Percentiles rank a stretch among this genome's conserved stretches.
phyloP scores from a whole-genome alignment of 805 yeast genomes.

The Candida orba region DNA sequence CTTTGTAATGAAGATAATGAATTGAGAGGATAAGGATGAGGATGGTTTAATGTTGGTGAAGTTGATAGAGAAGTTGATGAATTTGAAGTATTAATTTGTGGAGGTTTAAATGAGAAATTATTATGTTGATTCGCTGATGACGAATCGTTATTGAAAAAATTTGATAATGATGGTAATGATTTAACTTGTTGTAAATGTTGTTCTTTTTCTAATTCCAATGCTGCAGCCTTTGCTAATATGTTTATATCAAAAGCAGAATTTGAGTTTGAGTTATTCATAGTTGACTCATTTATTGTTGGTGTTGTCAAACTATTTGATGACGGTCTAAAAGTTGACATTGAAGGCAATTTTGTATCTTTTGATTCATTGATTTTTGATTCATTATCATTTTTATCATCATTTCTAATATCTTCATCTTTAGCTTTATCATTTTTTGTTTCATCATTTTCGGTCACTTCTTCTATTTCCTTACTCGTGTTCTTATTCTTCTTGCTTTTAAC shows the following conservation, averaged over 20 bases:
- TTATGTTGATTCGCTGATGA: conserved; percentile 2
- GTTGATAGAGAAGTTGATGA: conserved; percentile 14
- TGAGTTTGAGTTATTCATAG: not conserved
- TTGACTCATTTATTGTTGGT: not conserved
- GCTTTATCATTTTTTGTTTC: not conserved
- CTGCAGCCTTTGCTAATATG: conserved; percentile 25
- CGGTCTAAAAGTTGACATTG: conserved; percentile 21
- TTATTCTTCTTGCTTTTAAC: conserved; percentile 25
- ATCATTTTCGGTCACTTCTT: not conserved
- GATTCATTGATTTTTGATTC: not conserved
- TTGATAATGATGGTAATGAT: conserved; percentile 23
- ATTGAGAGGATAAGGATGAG: conserved; percentile 26
- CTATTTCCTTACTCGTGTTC: not conserved
- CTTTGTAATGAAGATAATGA: conserved; percentile 48
- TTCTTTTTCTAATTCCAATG: conserved; percentile 24
- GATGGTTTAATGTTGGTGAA: conserved; percentile 14
- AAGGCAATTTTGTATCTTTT: not conserved
- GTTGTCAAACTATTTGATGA: conserved; percentile 8
- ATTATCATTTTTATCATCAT: not conserved
- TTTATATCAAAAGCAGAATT: conserved; percentile 22
- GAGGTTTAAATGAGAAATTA: conserved; percentile 11
- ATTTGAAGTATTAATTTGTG: conserved; percentile 11
- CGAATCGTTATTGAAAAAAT: conserved; percentile 12
- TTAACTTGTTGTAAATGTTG: conserved; percentile 22
- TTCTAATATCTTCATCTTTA: not conserved